Base-by-base conservation (phyloP, 495 filamentous ascomycete species). In the Hyaloscypha bicolor region DNA sequence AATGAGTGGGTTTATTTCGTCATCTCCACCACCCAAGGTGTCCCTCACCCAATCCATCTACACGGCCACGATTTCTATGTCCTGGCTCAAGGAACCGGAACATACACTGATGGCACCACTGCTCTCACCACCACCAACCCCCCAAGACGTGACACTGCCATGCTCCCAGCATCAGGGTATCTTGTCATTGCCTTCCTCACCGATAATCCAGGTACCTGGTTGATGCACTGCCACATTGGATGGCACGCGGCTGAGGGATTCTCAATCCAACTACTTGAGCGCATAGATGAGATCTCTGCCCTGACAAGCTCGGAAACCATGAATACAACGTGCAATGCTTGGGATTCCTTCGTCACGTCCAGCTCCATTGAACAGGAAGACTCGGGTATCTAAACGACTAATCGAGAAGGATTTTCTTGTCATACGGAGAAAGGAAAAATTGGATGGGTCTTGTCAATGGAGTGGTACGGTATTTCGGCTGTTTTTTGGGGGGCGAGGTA, bases 41-140 rank as follows among this genome's bases (percentile, higher is more conserved):
- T 55, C 4, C n/a, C 80, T 64, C 88, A 90, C 62, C 87, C 88
- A 0, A 84, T 88, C 72, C 88, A 90, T 67, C 77, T 89, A 14
- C 83, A 86, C 2, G 25, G 25, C 25, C 25, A 25, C 25, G 25
- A 25, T 25, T 25, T 25, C 25, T 25, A 25, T 25, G 75, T 88
- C n/a, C 71, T 89, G 11, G 77, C 79, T 14, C 80, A 87, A 62
- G 79, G 77, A 45, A 67, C 56, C 3, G 74, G 69, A 33, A 77
- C 75, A 21, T 76, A 64, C 73, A 12, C 22, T 29, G 66, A 71
- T 65, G 55, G 65, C 14, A 32, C 65, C 12, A 75, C 25, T 25
- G 25, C 70, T 25, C 66, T 85, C 33, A 77, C 76, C 11, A 71
- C 78, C 35, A 61, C 63, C 31, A 84, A 80, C 66, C 85, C 88